These are phyloP conservation scores for Emergomyces pasteurianus DNA, from an alignment of 2,329 filamentous ascomycete species.

Conservation along the genomic window DNA sequence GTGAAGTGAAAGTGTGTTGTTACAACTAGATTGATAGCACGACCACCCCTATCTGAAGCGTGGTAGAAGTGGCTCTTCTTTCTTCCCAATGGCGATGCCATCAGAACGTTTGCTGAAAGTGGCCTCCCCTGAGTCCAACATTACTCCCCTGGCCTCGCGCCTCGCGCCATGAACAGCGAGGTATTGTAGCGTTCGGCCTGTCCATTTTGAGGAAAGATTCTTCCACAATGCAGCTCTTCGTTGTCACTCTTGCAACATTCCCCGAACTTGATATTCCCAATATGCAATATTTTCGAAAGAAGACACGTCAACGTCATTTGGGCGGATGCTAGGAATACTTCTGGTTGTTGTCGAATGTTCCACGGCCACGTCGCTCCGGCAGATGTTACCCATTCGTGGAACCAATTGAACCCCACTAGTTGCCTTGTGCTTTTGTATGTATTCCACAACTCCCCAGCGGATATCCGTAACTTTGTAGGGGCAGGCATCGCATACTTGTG, in stretches of 20 bases:
- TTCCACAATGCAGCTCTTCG: not conserved
- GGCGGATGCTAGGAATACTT: conserved; percentile 35
- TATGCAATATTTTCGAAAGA: not conserved
- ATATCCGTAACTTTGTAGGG: not conserved
- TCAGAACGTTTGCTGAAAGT: not conserved
- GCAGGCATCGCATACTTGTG: not conserved
- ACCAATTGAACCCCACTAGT: conserved; percentile 10
- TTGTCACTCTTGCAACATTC: conserved; percentile 1
- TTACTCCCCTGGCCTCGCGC: not conserved
- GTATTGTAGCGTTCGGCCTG: not conserved
- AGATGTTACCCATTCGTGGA: conserved; percentile 30
- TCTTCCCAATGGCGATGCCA: not conserved
- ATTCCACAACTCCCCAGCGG: not conserved
- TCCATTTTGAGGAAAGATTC: not conserved
- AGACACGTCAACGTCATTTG: conserved; percentile 8
- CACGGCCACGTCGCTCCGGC: conserved; percentile 33
- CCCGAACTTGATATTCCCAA: not conserved
- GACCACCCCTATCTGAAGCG: not conserved
- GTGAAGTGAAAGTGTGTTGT: not conserved
- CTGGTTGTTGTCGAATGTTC: conserved; percentile 33
- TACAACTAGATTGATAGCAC: not conserved
- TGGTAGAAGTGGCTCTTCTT: not conserved
- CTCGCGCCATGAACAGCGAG: not conserved
- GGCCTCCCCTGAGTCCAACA: not conserved
- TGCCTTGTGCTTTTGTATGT: conserved; percentile 1